Base-by-base conservation (phyloP, 202 grass and related monocot genomes). In the Panicum virgatum region DNA sequence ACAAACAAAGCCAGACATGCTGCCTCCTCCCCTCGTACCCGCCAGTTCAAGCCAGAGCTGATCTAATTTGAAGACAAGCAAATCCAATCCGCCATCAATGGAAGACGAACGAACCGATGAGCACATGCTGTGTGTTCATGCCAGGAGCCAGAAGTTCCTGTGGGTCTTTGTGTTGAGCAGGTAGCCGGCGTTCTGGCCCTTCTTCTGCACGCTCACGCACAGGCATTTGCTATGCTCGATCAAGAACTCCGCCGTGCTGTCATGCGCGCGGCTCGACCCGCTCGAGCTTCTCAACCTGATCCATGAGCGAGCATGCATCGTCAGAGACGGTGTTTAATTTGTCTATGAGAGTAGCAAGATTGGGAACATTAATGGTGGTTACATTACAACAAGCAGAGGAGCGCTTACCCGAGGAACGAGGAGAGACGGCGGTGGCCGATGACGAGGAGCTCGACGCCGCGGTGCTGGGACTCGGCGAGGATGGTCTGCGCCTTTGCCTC, bases 91-190 rank as follows among this genome's bases (percentile, higher is more conserved):
- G 66, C 60, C 48, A 34, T 42, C 43, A 39, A 45, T 45, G 19
- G 37, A 56, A 54, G 47, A n/a, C n/a, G n/a, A n/a, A 40, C 12
- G 34, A 13, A 53, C 15, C 34, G n/a, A n/a, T n/a, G 3, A 2
- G 1, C 63, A 7, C 29, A 19, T 5, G 12, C 10, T 5, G 12
- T 16, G 6, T 5, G 66, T 62, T 88, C 91, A 97, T 73, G 92
- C 94, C 65, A 97, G 94, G 83, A 92, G 92, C 94, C 94, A 97
- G 73, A 89, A 97, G 86, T 97, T 97, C 66, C 86, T 97, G 68
- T 97, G 94, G 13, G 92, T 94, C 92, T 89, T 94, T 65, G 84
- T 92, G 86, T 92, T 97, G 81, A 97, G 92, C 58, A 97, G 81
- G 80, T 94, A 97, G 13, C 94, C 94, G 13, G 89, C 88, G 56